These are phyloP conservation scores for Dactylellina parvicollis DNA, from an alignment of 2,329 filamentous ascomycete species.

Conservation along the genomic window DNA sequence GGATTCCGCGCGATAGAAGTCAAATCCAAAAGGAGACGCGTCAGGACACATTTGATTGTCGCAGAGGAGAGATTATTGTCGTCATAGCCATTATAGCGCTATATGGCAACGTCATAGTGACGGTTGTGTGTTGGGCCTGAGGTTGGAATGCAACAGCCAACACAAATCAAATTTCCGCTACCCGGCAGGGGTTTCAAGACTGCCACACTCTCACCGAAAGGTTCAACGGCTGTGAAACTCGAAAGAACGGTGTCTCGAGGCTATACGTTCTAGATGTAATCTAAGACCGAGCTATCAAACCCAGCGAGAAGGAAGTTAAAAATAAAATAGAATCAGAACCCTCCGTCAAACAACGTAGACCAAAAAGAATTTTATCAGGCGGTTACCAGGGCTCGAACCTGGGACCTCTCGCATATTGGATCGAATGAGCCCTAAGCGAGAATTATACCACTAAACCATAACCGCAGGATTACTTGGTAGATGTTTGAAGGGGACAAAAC, in stretches of 20 bases:
- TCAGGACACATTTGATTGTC: slow-evolving; percentile 5
- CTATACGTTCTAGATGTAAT: too few relatives aligned
- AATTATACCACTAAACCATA: slow-evolving; percentile 55
- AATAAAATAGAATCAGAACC: neutral
- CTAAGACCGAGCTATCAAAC: too few relatives aligned
- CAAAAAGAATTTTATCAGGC: slow-evolving; percentile 42
- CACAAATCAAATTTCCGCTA: too few relatives aligned
- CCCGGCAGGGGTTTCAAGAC: too few relatives aligned
- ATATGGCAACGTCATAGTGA: slow-evolving; percentile 35
- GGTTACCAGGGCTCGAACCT: slow-evolving; percentile 54
- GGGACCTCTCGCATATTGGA: slow-evolving; percentile 53
- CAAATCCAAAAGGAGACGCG: too few relatives aligned
- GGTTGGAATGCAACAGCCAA: neutral
- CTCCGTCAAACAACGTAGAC: neutral
- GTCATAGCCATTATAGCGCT: slow-evolving; percentile 16
- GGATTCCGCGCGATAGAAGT: neutral
- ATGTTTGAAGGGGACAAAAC: too few relatives aligned
- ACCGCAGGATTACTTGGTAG: slow-evolving; percentile 19
- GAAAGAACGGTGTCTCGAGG: too few relatives aligned
- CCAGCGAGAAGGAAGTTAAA: too few relatives aligned
- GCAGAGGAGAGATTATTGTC: slow-evolving; percentile 11
- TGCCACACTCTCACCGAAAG: too few relatives aligned
- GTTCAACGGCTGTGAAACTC: too few relatives aligned
- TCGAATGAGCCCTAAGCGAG: slow-evolving; percentile 49
- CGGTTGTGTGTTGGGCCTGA: slow-evolving; percentile 12